Percentiles rank a stretch among this genome's conserved stretches.
Evolutionary conservation across 768 basidiomycete genomes (phyloP).

Genomic region (Lentinula sp.): DNA sequence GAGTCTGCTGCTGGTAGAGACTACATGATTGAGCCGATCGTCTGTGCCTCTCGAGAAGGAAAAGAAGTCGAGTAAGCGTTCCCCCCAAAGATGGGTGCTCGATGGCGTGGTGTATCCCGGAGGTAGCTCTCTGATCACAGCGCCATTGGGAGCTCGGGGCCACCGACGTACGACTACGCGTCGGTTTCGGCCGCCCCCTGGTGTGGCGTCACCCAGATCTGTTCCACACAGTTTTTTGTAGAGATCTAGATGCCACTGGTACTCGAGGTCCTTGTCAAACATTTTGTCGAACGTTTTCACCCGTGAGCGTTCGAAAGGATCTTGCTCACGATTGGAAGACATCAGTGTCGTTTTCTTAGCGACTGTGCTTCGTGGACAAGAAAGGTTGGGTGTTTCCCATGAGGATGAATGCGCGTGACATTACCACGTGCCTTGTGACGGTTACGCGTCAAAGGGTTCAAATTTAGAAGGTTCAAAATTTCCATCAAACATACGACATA

Average conservation of each 20-base stretch:
- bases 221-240: neutral
- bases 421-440: too few species aligned
- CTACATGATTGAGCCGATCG: slow-evolving; percentile 12
- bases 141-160: slow-evolving; percentile 26
- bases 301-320: neutral
- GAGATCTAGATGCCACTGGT: neutral
- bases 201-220: neutral
- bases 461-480: too few species aligned
- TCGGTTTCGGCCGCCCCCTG: neutral
- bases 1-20: slow-evolving; percentile 30
- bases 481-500: too few species aligned
- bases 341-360: neutral
- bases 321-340: neutral
- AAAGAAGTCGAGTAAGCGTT: slow-evolving; percentile 36
- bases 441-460: too few species aligned
- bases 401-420: too few species aligned
- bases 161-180: slow-evolving; percentile 11
- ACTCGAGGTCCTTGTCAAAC: neutral
- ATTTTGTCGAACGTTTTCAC: neutral
- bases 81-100: slow-evolving; percentile 32
- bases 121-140: slow-evolving; percentile 9
- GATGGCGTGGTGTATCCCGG: slow-evolving; percentile 27
- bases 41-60: slow-evolving; percentile 13
- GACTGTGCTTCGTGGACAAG: too few species aligned
- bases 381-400: too few species aligned